Evolutionary conservation across 495 filamentous ascomycete genomes (phyloP).

Genomic region (Aspergillus mulundensis): DNA sequence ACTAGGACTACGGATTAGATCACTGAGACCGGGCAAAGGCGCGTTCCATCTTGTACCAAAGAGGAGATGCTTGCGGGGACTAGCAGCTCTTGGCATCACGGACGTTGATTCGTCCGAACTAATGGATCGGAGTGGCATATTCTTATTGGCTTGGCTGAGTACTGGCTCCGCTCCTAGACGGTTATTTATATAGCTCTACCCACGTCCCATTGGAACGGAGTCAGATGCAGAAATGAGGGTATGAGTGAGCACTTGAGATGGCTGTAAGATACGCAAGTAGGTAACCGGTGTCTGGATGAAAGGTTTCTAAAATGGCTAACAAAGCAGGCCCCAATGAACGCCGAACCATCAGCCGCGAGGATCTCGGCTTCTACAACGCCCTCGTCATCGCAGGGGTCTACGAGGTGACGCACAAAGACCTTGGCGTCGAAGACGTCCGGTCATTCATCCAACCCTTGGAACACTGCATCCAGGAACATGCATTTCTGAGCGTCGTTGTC

Average conservation of each 20-base stretch:
- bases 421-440: slow-evolving; percentile 6
- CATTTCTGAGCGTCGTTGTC: slow-evolving; percentile 20
- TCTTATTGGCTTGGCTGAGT: not conserved
- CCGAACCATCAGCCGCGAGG: slow-evolving; percentile 26
- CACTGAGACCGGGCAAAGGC: too few species aligned
- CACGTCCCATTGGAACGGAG: too few species aligned
- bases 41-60: not conserved
- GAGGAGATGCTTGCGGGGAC: not conserved
- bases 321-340: slow-evolving; percentile 24
- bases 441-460: slow-evolving; percentile 18
- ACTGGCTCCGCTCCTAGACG: not conserved
- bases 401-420: slow-evolving; percentile 7
- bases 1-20: too few species aligned
- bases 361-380: slow-evolving; percentile 23
- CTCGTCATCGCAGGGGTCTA: slow-evolving; percentile 23
- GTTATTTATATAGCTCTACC: not conserved
- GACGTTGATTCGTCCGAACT: not conserved
- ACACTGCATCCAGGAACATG: slow-evolving; percentile 15
- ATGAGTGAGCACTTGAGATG: too few species aligned
- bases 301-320: not conserved
- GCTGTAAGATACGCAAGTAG: not conserved
- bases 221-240: too few species aligned
- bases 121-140: not conserved
- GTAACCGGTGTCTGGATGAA: not conserved
- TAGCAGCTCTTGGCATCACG: not conserved